phyloP scores from a whole-genome alignment of 2,329 filamentous ascomycete species.

The Fusarium odoratissimum region DNA sequence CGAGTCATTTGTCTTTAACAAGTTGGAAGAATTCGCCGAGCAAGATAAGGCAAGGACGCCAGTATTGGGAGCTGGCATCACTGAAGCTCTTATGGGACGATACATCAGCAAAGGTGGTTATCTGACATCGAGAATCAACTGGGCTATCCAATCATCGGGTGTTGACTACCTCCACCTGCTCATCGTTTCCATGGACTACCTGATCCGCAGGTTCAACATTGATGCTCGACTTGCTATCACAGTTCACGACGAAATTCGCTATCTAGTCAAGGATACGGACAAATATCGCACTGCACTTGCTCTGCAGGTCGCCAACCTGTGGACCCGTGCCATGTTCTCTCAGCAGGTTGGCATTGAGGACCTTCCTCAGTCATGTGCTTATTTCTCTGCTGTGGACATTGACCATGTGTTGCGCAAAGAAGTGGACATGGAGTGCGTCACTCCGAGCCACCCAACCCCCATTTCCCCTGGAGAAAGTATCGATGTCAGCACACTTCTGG shows the following conservation, averaged over 20 bases:
- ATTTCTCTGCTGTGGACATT: slow-evolving; percentile 95
- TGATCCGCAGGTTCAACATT: slow-evolving; percentile 86
- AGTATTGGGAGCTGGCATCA: slow-evolving; percentile 93
- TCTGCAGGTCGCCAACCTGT: slow-evolving; percentile 91
- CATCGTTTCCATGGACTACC: slow-evolving; percentile 93
- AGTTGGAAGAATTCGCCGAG: slow-evolving; percentile 96
- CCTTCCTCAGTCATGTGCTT: slow-evolving; percentile 92
- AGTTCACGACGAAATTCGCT: slow-evolving; percentile 97
- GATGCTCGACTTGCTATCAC: slow-evolving; percentile 89
- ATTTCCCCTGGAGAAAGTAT: slow-evolving; percentile 89
- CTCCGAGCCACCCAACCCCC: slow-evolving; percentile 81
- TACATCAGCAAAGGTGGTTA: slow-evolving; percentile 91
- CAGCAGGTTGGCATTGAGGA: slow-evolving; percentile 98
- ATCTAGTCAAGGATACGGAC: slow-evolving; percentile 86
- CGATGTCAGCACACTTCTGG: slow-evolving; percentile 82
- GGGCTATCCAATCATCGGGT: slow-evolving; percentile 97
- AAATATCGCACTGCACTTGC: slow-evolving; percentile 93
- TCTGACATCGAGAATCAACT: slow-evolving; percentile 97
- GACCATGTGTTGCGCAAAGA: slow-evolving; percentile 97
- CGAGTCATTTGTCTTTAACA: slow-evolving; percentile 98
- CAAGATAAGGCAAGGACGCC: slow-evolving; percentile 92
- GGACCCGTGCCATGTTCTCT: slow-evolving; percentile 97
- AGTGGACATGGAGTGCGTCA: slow-evolving; percentile 97
- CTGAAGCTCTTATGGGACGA: slow-evolving; percentile 89
- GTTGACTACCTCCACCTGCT: slow-evolving; percentile 97